Percentiles rank a stretch among this genome's conserved stretches.
Evolutionary conservation across 1,139 yeast genomes (phyloP).

Genomic region (Taiozyma sp.): DNA sequence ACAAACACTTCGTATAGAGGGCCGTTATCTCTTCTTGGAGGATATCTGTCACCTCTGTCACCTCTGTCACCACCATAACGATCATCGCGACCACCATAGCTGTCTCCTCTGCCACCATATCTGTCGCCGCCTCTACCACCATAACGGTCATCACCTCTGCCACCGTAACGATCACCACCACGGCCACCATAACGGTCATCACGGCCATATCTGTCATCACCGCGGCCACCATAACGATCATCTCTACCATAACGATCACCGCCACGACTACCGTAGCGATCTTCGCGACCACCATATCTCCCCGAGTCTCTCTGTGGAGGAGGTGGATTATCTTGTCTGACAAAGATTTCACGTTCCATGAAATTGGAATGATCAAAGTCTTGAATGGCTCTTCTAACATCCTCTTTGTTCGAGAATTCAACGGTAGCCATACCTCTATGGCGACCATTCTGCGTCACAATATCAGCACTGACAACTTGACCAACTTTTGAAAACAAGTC

Average conservation of each 20-base stretch:
- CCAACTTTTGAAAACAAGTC: slow-evolving; percentile 60
- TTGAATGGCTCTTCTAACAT: slow-evolving; percentile 70
- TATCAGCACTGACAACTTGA: slow-evolving; percentile 77
- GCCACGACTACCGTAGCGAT: slow-evolving; percentile 11
- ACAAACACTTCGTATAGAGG: slow-evolving; percentile 68
- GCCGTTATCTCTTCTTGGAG: slow-evolving; percentile 19
- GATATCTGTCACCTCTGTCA: slow-evolving; percentile 9
- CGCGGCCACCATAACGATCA: slow-evolving; percentile 15
- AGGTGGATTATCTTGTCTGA: slow-evolving; percentile 85
- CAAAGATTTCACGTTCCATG: slow-evolving; percentile 79
- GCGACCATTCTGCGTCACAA: slow-evolving; percentile 76
- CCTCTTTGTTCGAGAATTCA: slow-evolving; percentile 64
- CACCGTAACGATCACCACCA: slow-evolving; percentile 1
- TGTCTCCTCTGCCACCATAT: slow-evolving; percentile 8
- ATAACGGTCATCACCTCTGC: slow-evolving; percentile 3
- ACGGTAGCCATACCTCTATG: slow-evolving; percentile 94
- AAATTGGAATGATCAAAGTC: slow-evolving; percentile 63
- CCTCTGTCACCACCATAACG: slow-evolving; percentile 3
- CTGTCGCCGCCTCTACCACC: slow-evolving; percentile 7
- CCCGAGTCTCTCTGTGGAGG: slow-evolving; percentile 34
- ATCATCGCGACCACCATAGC: slow-evolving; percentile 16
- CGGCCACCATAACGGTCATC: slow-evolving; percentile 10
- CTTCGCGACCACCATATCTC: slow-evolving; percentile 8
- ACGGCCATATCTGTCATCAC: slow-evolving; percentile 10
- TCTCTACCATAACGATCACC: slow-evolving; percentile 14